Conservation (phyloP, 305 asterid genomes). For the Rubia tinctorum region DNA sequence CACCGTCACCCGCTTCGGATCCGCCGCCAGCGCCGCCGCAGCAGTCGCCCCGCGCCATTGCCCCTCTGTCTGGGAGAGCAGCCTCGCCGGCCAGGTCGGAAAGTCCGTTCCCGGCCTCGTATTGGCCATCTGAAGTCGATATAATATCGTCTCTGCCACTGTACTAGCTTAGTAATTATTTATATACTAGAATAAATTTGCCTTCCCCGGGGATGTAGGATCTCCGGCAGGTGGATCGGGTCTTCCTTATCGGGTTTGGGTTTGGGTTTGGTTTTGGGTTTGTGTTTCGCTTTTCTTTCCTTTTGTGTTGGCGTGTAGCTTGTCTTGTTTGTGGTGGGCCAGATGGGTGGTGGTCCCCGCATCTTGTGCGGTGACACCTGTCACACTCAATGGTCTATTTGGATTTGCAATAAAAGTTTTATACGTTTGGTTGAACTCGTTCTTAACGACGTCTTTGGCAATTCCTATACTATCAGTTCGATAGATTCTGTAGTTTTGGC, state of each 20-base stretch:
- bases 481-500: background rate
- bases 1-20: slow-evolving; percentile 68
- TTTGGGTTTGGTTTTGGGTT: background rate
- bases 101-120: slow-evolving; percentile 94
- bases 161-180: background rate
- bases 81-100: slow-evolving; percentile 77
- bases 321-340: background rate
- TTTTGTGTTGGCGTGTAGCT: too few relatives aligned
- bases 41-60: slow-evolving; percentile 40
- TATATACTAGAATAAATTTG: slow-evolving; percentile 6
- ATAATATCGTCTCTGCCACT: background rate
- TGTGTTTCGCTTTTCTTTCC: background rate
- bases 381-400: background rate
- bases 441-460: background rate
- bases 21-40: slow-evolving; percentile 26
- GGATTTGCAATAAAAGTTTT: slow-evolving; percentile 13
- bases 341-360: slow-evolving; percentile 13
- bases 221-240: slow-evolving; percentile 18
- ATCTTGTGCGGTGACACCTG: background rate
- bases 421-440: background rate
- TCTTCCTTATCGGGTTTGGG: background rate
- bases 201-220: slow-evolving; percentile 31
- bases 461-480: background rate
- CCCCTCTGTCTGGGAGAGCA: slow-evolving; percentile 88
- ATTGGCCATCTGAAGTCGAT: slow-evolving; percentile 54